phyloP scores from a whole-genome alignment of 306 rosid species.

The Cicer arietinum region DNA sequence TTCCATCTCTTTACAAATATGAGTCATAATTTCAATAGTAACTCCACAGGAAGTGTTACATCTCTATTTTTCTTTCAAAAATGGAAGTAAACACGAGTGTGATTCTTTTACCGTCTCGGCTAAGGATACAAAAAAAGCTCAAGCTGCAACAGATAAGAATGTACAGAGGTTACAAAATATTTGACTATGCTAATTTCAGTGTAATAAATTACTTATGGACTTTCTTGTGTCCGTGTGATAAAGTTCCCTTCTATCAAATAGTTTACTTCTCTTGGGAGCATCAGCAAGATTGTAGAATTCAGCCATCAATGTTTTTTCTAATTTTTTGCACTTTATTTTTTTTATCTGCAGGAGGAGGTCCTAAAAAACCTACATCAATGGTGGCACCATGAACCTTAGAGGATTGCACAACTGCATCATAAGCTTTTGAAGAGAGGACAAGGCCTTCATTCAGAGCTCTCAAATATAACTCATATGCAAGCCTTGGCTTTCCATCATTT shows the following conservation, averaged over 20 bases:
- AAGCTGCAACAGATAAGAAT: slow-evolving; percentile 41
- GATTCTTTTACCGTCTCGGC: slow-evolving; percentile 28
- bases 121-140: slow-evolving; percentile 33
- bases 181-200: slow-evolving; percentile 37
- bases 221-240: slow-evolving; percentile 34
- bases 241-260: slow-evolving; percentile 53
- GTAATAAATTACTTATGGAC: slow-evolving; percentile 36
- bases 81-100: slow-evolving; percentile 33
- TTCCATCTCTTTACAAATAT: slow-evolving; percentile 9
- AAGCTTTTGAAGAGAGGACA: slow-evolving; percentile 69
- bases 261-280: slow-evolving; percentile 49
- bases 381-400: slow-evolving; percentile 60
- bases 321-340: slow-evolving; percentile 44
- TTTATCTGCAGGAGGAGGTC: slow-evolving; percentile 72
- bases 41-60: slow-evolving; percentile 8
- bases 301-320: slow-evolving; percentile 49
- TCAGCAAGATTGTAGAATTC: slow-evolving; percentile 53
- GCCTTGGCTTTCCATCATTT: slow-evolving; percentile 83
- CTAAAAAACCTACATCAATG: slow-evolving; percentile 61
- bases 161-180: slow-evolving; percentile 44
- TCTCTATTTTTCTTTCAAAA: slow-evolving; percentile 29
- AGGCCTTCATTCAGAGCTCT: slow-evolving; percentile 76
- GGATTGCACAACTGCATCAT: slow-evolving; percentile 68
- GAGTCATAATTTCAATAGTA: slow-evolving; percentile 20
- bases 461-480: slow-evolving; percentile 77